phyloP scores from a whole-genome alignment of 2,329 filamentous ascomycete genomes.

The Alternaria alternata region DNA sequence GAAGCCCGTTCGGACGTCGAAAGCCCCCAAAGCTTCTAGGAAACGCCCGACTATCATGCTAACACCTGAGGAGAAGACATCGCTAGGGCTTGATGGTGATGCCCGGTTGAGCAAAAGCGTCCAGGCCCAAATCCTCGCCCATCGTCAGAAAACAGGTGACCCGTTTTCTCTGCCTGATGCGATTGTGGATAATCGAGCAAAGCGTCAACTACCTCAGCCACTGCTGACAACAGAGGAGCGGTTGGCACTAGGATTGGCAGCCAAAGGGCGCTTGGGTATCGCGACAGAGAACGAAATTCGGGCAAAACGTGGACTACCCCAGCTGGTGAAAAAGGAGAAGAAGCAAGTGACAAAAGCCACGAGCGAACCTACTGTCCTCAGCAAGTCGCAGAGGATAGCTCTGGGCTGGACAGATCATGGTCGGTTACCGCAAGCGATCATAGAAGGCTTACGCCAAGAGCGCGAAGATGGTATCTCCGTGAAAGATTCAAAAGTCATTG shows the following conservation, averaged over 20 bases:
- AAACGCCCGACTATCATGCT: conserved; percentile 22
- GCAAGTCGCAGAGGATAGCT: conserved; percentile 35
- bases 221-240: conserved; percentile 42
- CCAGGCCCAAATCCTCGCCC: conserved; percentile 37
- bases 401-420: conserved; percentile 36
- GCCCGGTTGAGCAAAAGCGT: conserved; percentile 36
- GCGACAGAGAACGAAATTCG: conserved; percentile 35
- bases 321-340: conserved; percentile 21
- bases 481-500: conserved; percentile 28
- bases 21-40: conserved; percentile 1
- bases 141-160: conserved; percentile 35
- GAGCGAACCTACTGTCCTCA: conserved; percentile 33
- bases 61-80: conserved; percentile 34
- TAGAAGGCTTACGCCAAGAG: conserved; percentile 35
- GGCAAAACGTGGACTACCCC: conserved; percentile 31
- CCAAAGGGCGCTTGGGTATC: conserved; percentile 35
- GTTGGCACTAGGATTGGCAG: conserved; percentile 33
- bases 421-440: conserved; percentile 33
- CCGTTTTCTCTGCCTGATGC: conserved; percentile 32
- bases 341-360: conserved; percentile 22
- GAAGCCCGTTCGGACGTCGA: conserved; percentile 4
- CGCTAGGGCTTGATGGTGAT: conserved; percentile 33
- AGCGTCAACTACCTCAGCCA: conserved; percentile 17
- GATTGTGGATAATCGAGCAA: conserved; percentile 19
- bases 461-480: conserved; percentile 27